Percentiles rank a stretch among this genome's conserved stretches.
These are phyloP conservation scores for Huntiella savannae DNA, from an alignment of 2,329 filamentous ascomycete species.

Conservation along the genomic window DNA sequence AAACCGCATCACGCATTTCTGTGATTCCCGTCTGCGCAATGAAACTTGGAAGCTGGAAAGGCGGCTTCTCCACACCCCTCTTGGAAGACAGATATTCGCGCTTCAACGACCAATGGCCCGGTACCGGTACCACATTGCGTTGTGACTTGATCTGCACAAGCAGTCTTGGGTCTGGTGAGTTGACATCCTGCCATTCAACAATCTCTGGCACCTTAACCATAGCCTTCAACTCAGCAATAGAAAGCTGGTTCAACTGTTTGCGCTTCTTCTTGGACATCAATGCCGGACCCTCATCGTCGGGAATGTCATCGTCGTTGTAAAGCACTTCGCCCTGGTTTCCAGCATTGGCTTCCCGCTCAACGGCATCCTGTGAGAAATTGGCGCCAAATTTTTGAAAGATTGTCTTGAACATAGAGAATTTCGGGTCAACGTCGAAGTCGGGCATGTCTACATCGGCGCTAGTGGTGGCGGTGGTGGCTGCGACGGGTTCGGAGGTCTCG, in stretches of 20 bases:
- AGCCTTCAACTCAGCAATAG: constrained; percentile 87
- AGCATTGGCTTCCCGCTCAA: constrained; percentile 43
- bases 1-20: constrained; percentile 90
- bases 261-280: constrained; percentile 77
- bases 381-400: constrained; percentile 67
- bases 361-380: constrained; percentile 40
- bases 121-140: constrained; percentile 88
- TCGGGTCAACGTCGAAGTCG: constrained; percentile 42
- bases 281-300: constrained; percentile 54
- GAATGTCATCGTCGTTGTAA: constrained; percentile 69
- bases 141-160: constrained; percentile 90
- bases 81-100: constrained; percentile 95
- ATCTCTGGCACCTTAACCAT: constrained; percentile 79
- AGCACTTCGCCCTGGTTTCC: constrained; percentile 72
- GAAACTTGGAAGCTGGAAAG: constrained; percentile 84
- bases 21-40: constrained; percentile 94
- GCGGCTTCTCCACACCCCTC: constrained; percentile 84
- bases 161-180: constrained; percentile 70
- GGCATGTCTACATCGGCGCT: constrained; percentile 21
- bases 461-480: neutral
- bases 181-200: constrained; percentile 94
- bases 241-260: constrained; percentile 79
- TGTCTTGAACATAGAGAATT: constrained; percentile 66
- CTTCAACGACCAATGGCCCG: constrained; percentile 86
- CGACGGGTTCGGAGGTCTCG: constrained; percentile 2